Evolutionary conservation across 129 eudicot species (phyloP).

Genomic region (Glebionis coronaria): DNA sequence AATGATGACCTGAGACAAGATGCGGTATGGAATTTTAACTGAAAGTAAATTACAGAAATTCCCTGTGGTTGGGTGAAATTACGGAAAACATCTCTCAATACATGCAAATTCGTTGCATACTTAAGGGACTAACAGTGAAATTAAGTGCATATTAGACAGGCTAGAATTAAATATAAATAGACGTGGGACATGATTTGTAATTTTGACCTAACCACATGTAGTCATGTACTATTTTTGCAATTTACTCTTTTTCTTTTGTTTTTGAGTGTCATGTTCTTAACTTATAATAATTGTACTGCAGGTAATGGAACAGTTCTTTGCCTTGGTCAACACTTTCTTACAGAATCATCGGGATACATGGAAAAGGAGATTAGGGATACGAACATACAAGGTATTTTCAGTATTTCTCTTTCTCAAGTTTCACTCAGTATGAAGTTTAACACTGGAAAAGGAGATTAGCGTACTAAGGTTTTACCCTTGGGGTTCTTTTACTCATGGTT

Average conservation of each 20-base stretch:
- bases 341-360: conserved; percentile 88
- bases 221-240: not conserved
- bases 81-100: not conserved
- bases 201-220: not conserved
- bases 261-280: not conserved
- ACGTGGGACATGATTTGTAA: too few relatives aligned
- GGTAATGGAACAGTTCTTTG: conserved; percentile 99
- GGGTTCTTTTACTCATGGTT: too few relatives aligned
- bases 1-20: conserved; percentile 99
- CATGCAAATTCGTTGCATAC: too few relatives aligned
- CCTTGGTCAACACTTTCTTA: conserved; percentile 89
- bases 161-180: too few relatives aligned
- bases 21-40: conserved; percentile 55
- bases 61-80: too few relatives aligned
- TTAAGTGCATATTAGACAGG: too few relatives aligned
- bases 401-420: not conserved
- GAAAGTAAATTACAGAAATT: too few relatives aligned
- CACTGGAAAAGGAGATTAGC: too few relatives aligned
- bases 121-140: too few relatives aligned
- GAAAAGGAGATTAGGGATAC: conserved; percentile 82
- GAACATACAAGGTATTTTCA: conserved; percentile 82
- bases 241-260: not conserved
- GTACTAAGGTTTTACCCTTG: too few relatives aligned
- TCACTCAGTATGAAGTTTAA: too few relatives aligned
- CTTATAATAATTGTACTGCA: conserved; percentile 34